Conservation (phyloP, 2,329 filamentous ascomycete genomes). For the Epichloe uncinata region DNA sequence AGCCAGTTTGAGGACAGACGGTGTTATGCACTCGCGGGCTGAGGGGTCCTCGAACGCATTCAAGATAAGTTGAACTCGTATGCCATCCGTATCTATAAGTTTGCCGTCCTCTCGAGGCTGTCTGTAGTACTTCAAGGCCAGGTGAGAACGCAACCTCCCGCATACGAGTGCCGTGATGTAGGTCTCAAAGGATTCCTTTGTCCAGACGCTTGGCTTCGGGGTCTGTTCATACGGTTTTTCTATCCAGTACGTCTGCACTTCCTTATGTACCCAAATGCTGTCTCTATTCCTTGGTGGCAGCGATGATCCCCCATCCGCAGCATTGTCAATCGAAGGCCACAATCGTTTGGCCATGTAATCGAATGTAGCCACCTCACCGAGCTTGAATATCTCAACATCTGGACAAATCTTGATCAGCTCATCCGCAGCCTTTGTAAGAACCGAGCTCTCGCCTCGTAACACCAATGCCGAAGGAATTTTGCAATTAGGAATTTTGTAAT, state of each 20-base stretch:
- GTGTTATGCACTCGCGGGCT: constrained; percentile 22
- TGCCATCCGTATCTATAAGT: constrained; percentile 23
- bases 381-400: constrained; percentile 21
- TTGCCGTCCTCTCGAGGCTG: constrained; percentile 14
- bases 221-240: constrained; percentile 25
- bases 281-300: constrained; percentile 11
- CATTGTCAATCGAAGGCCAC: constrained; percentile 21
- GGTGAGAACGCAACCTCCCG: constrained; percentile 20
- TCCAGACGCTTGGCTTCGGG: constrained; percentile 27
- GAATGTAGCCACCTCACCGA: constrained; percentile 22
- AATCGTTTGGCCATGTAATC: constrained; percentile 23
- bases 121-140: constrained; percentile 23
- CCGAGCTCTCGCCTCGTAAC: constrained; percentile 18
- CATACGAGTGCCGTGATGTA: constrained; percentile 30
- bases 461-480: constrained; percentile 18
- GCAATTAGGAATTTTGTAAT: constrained; percentile 19
- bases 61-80: constrained; percentile 25
- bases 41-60: constrained; percentile 24
- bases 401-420: constrained; percentile 18
- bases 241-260: constrained; percentile 18
- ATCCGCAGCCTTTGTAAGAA: constrained; percentile 20
- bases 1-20: constrained; percentile 28
- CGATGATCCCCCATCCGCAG: constrained; percentile 13
- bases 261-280: constrained; percentile 23
- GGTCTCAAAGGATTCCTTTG: constrained; percentile 24